phyloP scores from a whole-genome alignment of 1,139 yeast genomes.

The Suhomyces atakaporum region DNA sequence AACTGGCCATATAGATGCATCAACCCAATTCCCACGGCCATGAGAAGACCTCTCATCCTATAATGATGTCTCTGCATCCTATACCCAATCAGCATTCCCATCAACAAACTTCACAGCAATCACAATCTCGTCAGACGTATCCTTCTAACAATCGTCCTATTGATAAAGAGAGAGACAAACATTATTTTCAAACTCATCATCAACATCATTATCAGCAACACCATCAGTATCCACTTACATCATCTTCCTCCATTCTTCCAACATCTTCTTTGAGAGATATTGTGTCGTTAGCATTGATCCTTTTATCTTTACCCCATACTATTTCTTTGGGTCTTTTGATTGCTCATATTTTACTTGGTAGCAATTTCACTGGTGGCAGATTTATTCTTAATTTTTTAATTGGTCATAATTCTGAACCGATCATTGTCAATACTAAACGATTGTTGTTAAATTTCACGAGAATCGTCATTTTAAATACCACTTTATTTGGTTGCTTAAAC shows the following conservation, averaged over 20 bases:
- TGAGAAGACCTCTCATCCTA: conserved; percentile 8
- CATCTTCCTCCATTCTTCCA: conserved; percentile 21
- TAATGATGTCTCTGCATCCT: conserved; percentile 9
- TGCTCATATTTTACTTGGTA: conserved; percentile 44
- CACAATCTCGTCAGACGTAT: background rate
- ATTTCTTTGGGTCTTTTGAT: conserved; percentile 40
- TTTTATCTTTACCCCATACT: conserved; percentile 45
- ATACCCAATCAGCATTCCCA: conserved; percentile 7
- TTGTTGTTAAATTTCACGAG: conserved; percentile 8
- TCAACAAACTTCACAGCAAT: background rate
- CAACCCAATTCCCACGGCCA: conserved; percentile 8
- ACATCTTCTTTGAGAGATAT: conserved; percentile 45
- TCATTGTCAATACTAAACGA: conserved; percentile 6
- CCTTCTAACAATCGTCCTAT: background rate
- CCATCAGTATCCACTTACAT: conserved; percentile 13
- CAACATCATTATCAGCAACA: conserved; percentile 15
- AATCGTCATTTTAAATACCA: conserved; percentile 28
- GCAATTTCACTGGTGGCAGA: conserved; percentile 45
- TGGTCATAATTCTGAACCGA: conserved; percentile 9
- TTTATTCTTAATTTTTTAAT: conserved; percentile 35
- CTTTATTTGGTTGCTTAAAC: conserved; percentile 32
- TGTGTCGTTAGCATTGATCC: conserved; percentile 42
- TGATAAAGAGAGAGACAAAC: conserved; percentile 8
- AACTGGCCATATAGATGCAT: conserved; percentile 10
- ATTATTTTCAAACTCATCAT: conserved; percentile 5